Evolutionary conservation across 2,329 filamentous ascomycete species (phyloP), one percentile per base, ranked within the genome.

Genomic region (Teratosphaeria destructans): DNA sequence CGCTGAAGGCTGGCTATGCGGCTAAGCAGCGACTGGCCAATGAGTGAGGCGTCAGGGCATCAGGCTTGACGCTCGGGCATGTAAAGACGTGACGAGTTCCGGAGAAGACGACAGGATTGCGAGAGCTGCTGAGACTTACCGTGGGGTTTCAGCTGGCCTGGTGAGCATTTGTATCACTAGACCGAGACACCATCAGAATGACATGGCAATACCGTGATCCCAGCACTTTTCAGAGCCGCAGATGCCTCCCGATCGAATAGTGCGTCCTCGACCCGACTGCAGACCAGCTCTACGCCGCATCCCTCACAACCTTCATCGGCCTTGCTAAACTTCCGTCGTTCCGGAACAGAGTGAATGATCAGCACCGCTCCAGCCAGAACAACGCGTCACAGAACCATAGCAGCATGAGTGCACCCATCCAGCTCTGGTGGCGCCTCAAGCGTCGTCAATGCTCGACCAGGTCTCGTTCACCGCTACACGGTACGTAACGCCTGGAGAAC

Each of bases 1-100:
- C 27, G 29, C 16, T 64, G 19, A 63, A 64, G 57, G 19, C 29
- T 49, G 57, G 57, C 56, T 62, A 64, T 56, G 56, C 37, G 8
- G 37, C 37, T 43, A 12, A 14, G 37, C 37, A 43, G 37, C 8
- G 6, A 2, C 5, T 16, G 8, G 11, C 11, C 14, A 43, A 14
- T 10, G 16, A 12, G 37, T 43, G 11, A 43, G 3, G 10, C 4
- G 11, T 2, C 12, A 16, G 11, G 37, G 11, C 12, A 43, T 14
- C 12, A 43, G 11, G 4, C 16, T 5, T 23, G 23, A 23, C 23
- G 23, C 23, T 23, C 23, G 23, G 2, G 23, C 23, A 23, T 23
- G 23, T 23, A 23, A 1, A 23, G 23, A 23, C 23, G 23, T 23
- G 23, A 23, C 23, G 23, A 23, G 23, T 23, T 23, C 23, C 16